Conservation (phyloP, 176 grass and related monocot species). For the Musa itinerans region DNA sequence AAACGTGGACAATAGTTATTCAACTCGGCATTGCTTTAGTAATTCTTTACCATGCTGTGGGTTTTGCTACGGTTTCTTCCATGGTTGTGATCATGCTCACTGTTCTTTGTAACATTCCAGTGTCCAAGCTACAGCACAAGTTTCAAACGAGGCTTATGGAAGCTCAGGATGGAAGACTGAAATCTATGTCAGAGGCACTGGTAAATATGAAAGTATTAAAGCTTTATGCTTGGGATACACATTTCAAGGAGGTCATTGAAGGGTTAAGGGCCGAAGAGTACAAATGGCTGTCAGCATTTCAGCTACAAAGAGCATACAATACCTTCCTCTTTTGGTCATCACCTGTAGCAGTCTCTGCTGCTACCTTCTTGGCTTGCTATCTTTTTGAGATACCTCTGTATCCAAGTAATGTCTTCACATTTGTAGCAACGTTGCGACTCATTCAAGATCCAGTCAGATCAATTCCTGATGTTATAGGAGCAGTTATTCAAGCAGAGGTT, state of each 20-base stretch:
- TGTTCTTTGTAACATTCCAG: conserved; percentile 64
- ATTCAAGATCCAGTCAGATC: conserved; percentile 70
- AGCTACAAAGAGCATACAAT: conserved; percentile 77
- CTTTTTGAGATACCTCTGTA: conserved; percentile 58
- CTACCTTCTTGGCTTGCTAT: conserved; percentile 84
- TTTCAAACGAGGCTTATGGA: conserved; percentile 84
- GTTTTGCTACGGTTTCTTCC: conserved; percentile 47
- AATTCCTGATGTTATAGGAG: conserved; percentile 77
- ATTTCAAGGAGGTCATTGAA: conserved; percentile 78
- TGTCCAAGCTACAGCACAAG: conserved; percentile 76
- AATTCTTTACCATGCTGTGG: conserved; percentile 76
- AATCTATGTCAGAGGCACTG: conserved; percentile 74
- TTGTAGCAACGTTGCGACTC: conserved; percentile 70
- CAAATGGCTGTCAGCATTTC: conserved; percentile 71
- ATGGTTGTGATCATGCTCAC: conserved; percentile 60
- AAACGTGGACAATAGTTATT: conserved; percentile 71
- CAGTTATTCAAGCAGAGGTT: conserved; percentile 82
- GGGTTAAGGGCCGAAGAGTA: conserved; percentile 57
- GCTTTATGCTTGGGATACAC: conserved; percentile 88
- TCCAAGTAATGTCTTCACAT: conserved; percentile 78
- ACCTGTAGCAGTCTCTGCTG: conserved; percentile 83
- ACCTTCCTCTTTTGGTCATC: conserved; percentile 81
- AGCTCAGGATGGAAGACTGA: conserved; percentile 76
- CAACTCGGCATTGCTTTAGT: conserved; percentile 67
- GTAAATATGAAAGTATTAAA: conserved; percentile 78